Evolutionary conservation across 805 yeast genomes (phyloP).

Genomic region (Kodamaea leandrae): DNA sequence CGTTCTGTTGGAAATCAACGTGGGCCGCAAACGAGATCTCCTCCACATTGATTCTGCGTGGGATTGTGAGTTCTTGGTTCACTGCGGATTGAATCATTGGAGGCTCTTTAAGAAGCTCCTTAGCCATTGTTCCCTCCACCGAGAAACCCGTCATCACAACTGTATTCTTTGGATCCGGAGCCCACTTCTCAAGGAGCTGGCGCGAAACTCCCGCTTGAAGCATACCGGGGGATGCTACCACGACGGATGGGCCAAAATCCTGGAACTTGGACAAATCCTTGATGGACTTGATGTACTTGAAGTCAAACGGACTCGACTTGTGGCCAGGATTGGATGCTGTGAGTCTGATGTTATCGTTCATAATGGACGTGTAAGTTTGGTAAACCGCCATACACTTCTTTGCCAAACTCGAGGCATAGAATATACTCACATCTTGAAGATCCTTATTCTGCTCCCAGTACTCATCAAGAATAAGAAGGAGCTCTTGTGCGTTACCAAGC

Average conservation of each 20-base stretch:
- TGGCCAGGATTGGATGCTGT: constrained; percentile 36
- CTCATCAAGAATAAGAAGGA: constrained; percentile 85
- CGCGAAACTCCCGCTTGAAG: constrained; percentile 93
- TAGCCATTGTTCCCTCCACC: constrained; percentile 98
- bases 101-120: constrained; percentile 83
- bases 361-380: constrained; percentile 94
- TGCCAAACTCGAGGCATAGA: constrained; percentile 90
- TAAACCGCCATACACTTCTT: constrained; percentile 96
- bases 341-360: constrained; percentile 89
- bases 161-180: constrained; percentile 90
- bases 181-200: constrained; percentile 91
- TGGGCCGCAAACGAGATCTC: constrained; percentile 99
- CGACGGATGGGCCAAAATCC: constrained; percentile 94
- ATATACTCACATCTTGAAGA: constrained; percentile 76
- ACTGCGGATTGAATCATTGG: constrained; percentile 77
- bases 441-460: constrained; percentile 88
- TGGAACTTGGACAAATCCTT: constrained; percentile 80
- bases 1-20: constrained; percentile 92
- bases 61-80: constrained; percentile 81
- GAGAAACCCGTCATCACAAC: constrained; percentile 94
- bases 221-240: constrained; percentile 98
- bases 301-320: constrained; percentile 76
- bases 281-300: constrained; percentile 78
- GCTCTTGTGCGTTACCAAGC: constrained; percentile 93
- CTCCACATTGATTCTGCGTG: constrained; percentile 82